Percentiles rank a stretch among this genome's conserved stretches.
phyloP scores from a whole-genome alignment of 2,329 filamentous ascomycete species.

The Apiospora saccharicola region DNA sequence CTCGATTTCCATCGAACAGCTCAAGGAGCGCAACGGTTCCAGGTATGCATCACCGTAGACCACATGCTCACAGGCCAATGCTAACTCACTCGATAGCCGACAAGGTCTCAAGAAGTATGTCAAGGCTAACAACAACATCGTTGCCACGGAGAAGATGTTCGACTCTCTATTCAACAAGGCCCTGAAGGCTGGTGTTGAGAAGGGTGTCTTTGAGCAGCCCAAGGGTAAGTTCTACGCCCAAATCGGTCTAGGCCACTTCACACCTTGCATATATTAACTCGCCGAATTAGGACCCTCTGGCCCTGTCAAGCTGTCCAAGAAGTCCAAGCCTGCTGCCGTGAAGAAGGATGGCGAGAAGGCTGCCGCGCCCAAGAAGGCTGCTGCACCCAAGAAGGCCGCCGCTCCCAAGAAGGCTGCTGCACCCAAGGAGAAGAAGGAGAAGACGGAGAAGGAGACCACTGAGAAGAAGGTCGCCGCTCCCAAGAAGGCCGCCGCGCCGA shows the following conservation, averaged over 20 bases:
- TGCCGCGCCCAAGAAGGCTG: too few species aligned
- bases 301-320: conserved; percentile 92
- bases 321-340: conserved; percentile 58
- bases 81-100: conserved; percentile 53
- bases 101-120: conserved; percentile 68
- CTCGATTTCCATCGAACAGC: conserved; percentile 50
- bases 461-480: conserved; percentile 53
- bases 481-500: conserved; percentile 46
- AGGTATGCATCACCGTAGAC: conserved; percentile 46
- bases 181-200: conserved; percentile 79
- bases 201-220: conserved; percentile 85
- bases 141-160: conserved; percentile 61
- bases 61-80: conserved; percentile 26
- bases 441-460: conserved; percentile 45
- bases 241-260: conserved; percentile 12
- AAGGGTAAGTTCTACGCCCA: conserved; percentile 71
- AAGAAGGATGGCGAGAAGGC: conserved; percentile 43
- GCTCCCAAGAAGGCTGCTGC: conserved; percentile 47
- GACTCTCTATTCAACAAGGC: conserved; percentile 74
- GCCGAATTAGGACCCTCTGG: conserved; percentile 74
- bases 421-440: conserved; percentile 71
- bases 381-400: conserved; percentile 42
- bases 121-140: conserved; percentile 45
- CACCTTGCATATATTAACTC: conserved; percentile 32
- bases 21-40: conserved; percentile 69